Evolutionary conservation across 495 filamentous ascomycete species (phyloP), one percentile per base, ranked within the genome.

Genomic region (Eremomyces bilateralis): DNA sequence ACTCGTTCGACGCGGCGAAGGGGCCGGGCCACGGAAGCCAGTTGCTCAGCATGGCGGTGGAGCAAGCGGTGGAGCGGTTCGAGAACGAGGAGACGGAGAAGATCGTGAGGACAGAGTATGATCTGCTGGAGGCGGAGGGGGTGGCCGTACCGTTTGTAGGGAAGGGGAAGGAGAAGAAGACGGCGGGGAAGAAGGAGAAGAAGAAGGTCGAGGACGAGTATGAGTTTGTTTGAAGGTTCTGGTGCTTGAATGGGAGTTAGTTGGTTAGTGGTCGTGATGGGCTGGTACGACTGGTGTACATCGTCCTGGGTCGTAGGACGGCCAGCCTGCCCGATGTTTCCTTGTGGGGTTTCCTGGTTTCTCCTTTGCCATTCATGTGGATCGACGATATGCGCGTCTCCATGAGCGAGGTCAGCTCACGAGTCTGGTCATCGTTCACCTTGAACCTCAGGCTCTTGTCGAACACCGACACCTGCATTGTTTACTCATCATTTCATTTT

Each of bases 61-160:
- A 52, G 32, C 57, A 64, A 51, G 67, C 67, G 2, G 58, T 70
- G 17, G 59, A 67, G 51, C 60, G 57, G 36, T 72, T 57, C 38
- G 66, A 72, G 49, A 61, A 55, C 25, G 56, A 60, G 38, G 58
- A 63, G 47, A 68, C 59, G 2, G 67, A 65, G 48, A 64, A 63
- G 50, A 48, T 70, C 16, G 56, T 69, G 47, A 64, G 63, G 51
- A 49, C 59, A 13, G 65, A 70, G 43, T 71, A 71, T 42, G 66
- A 71, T 45, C 55, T 71, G 29, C 53, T 70, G 28, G 49, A 59
- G 22, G 40, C 41, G 2, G 62, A 63, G 40, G 55, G 50, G 25
- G 61, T 59, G 31, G 43, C 33, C 2, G 32, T 45, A 12, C 39
- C 43, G 15, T 38, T 38, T 4, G 50, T 15, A 36, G 31, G 19